A percentile compares a stretch with the other conserved stretches of the same genome.
phyloP scores from a whole-genome alignment of 352 stramenopile species.

The Phytophthora citrophthora region DNA sequence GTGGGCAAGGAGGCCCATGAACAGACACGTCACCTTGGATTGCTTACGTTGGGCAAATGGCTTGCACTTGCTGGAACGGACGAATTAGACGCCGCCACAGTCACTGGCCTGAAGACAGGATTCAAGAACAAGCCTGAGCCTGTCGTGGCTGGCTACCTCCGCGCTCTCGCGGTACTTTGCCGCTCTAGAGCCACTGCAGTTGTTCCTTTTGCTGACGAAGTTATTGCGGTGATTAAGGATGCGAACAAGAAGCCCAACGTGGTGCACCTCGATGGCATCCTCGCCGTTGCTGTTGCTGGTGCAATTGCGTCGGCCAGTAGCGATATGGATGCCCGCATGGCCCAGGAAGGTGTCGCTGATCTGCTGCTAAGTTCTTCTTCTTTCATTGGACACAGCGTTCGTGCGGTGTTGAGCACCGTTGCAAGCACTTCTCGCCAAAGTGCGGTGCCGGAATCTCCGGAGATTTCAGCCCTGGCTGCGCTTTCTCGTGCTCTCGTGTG shows the following conservation, averaged over 20 bases:
- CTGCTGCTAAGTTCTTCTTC: slow-evolving; percentile 52
- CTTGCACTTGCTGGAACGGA: slow-evolving; percentile 56
- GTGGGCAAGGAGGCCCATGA: slow-evolving; percentile 87
- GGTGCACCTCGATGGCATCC: slow-evolving; percentile 74
- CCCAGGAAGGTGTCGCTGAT: slow-evolving; percentile 51
- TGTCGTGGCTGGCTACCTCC: slow-evolving; percentile 72
- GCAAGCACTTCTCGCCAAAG: slow-evolving; percentile 23
- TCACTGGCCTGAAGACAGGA: slow-evolving; percentile 53
- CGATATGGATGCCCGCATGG: slow-evolving; percentile 64
- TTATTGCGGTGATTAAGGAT: slow-evolving; percentile 65
- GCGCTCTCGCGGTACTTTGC: slow-evolving; percentile 58
- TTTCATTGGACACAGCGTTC: slow-evolving; percentile 61
- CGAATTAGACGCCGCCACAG: slow-evolving; percentile 49
- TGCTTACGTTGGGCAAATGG: slow-evolving; percentile 82
- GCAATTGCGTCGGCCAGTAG: slow-evolving; percentile 63
- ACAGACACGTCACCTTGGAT: slow-evolving; percentile 70
- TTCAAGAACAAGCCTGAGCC: slow-evolving; percentile 79
- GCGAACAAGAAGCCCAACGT: slow-evolving; percentile 83
- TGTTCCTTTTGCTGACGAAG: slow-evolving; percentile 50
- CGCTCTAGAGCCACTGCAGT: slow-evolving; percentile 33
- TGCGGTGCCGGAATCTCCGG: slow-evolving; percentile 43
- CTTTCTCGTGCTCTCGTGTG: slow-evolving; percentile 64
- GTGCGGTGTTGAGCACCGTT: slow-evolving; percentile 41
- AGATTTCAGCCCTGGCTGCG: slow-evolving; percentile 63
- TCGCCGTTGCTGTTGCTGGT: slow-evolving; percentile 70